Evolutionary conservation across 2,329 filamentous ascomycete genomes (phyloP).

Genomic region (Trematosphaeria pertusa): DNA sequence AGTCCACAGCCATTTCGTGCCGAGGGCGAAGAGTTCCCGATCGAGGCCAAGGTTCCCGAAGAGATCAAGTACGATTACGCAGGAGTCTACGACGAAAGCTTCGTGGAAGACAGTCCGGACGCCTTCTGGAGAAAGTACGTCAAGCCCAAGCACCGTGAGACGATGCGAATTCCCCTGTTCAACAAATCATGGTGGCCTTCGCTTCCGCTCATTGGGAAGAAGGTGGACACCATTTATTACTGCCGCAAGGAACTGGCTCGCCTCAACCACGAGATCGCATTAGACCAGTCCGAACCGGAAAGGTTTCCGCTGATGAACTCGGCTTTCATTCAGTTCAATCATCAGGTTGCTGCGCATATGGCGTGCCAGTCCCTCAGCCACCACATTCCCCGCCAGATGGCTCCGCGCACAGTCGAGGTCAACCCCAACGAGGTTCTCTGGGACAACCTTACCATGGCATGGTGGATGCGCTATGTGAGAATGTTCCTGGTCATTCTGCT

Average conservation of each 20-base stretch:
- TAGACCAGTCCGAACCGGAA: slow-evolving; percentile 85
- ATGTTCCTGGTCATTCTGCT: slow-evolving; percentile 69
- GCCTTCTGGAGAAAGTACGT: slow-evolving; percentile 84
- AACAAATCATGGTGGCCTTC: slow-evolving; percentile 73
- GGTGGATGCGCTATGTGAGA: slow-evolving; percentile 89
- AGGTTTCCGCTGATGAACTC: slow-evolving; percentile 92
- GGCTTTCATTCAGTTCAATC: slow-evolving; percentile 97
- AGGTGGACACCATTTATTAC: slow-evolving; percentile 94
- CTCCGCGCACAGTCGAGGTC: slow-evolving; percentile 90
- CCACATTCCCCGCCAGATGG: slow-evolving; percentile 92
- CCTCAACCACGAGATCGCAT: slow-evolving; percentile 89
- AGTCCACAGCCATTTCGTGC: slow-evolving; percentile 53
- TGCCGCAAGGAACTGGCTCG: slow-evolving; percentile 86
- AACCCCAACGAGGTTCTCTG: slow-evolving; percentile 91
- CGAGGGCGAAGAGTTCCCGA: slow-evolving; percentile 48
- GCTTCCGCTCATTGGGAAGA: slow-evolving; percentile 81
- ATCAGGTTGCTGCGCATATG: slow-evolving; percentile 98
- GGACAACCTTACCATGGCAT: slow-evolving; percentile 95
- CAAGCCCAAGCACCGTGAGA: slow-evolving; percentile 81
- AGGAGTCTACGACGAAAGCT: slow-evolving; percentile 39
- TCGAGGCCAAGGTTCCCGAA: slow-evolving; percentile 32
- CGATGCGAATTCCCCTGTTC: slow-evolving; percentile 72
- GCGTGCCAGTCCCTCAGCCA: slow-evolving; percentile 91
- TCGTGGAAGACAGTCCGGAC: slow-evolving; percentile 40
- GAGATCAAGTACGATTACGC: slow-evolving; percentile 39